Conservation (phyloP, 1,284 basidiomycete species). For the Chalciporus sp. region DNA sequence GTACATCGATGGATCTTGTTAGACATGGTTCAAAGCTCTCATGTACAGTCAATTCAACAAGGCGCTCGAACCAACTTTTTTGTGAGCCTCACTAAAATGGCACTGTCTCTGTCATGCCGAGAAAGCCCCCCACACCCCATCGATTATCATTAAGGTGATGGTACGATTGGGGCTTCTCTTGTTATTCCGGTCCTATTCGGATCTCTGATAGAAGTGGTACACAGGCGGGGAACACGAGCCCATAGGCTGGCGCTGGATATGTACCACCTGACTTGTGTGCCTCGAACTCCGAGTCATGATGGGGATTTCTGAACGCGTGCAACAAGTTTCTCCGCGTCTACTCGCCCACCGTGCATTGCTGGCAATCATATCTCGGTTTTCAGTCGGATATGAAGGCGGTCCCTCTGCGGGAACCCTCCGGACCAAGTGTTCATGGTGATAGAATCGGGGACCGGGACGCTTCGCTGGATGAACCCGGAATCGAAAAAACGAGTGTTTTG, state of each 20-base stretch:
- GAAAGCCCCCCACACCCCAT: conserved; percentile 13
- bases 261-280: background rate
- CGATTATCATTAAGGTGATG: background rate
- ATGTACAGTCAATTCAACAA: background rate
- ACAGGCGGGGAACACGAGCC: background rate
- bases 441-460: background rate
- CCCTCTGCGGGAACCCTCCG: background rate
- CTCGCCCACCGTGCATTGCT: background rate
- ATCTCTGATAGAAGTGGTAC: background rate
- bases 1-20: background rate
- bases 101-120: conserved; percentile 1
- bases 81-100: background rate
- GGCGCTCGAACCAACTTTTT: background rate
- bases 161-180: background rate
- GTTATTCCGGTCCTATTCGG: background rate
- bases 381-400: background rate
- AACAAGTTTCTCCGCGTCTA: conserved; percentile 2
- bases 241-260: background rate
- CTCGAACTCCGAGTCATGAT: conserved; percentile 3
- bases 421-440: conserved; percentile 11
- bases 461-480: background rate
- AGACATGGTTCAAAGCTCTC: background rate
- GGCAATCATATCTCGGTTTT: background rate
- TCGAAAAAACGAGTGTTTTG: background rate
- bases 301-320: background rate